Conservation (phyloP, 345 rosid genomes). For the Hypericum androsaemum region DNA sequence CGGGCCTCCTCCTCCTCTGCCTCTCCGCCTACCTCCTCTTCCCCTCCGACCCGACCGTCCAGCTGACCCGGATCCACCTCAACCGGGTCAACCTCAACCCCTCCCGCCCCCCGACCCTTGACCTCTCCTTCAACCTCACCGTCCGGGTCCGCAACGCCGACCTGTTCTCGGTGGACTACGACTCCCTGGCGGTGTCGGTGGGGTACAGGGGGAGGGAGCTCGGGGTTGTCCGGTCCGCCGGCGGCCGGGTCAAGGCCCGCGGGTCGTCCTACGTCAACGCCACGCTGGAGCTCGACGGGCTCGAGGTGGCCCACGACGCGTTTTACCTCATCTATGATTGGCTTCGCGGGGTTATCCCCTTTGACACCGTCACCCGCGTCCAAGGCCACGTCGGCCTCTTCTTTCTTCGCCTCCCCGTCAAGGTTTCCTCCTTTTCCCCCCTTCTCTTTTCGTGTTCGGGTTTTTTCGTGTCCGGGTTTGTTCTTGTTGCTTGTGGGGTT, state of each 20-base stretch:
- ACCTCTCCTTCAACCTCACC: constrained; percentile 57
- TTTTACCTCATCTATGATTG: constrained; percentile 69
- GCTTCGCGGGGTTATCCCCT: constrained; percentile 55
- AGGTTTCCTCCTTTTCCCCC: constrained; percentile 27
- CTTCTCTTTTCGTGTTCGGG: not conserved
- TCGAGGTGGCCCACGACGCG: constrained; percentile 56
- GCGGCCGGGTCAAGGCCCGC: constrained; percentile 52
- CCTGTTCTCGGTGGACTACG: constrained; percentile 53
- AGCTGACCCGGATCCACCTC: constrained; percentile 42
- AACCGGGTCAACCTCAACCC: constrained; percentile 44
- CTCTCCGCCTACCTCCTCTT: constrained; percentile 42
- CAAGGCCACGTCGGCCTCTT: constrained; percentile 51
- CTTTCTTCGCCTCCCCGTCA: constrained; percentile 51
- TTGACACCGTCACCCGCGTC: constrained; percentile 48
- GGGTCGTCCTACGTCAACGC: constrained; percentile 60
- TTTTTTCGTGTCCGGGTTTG: not conserved
- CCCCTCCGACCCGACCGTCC: constrained; percentile 62
- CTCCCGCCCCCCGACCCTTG: constrained; percentile 38
- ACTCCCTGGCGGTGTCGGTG: constrained; percentile 48
- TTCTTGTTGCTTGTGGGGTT: not conserved
- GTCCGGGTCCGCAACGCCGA: constrained; percentile 55
- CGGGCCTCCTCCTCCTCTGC: constrained; percentile 40
- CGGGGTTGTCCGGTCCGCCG: constrained; percentile 47
- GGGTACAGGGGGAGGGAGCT: constrained; percentile 77
- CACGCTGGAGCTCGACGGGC: constrained; percentile 63